Evolutionary conservation across 2,329 filamentous ascomycete genomes (phyloP).

Genomic region (Zarea fungicola): DNA sequence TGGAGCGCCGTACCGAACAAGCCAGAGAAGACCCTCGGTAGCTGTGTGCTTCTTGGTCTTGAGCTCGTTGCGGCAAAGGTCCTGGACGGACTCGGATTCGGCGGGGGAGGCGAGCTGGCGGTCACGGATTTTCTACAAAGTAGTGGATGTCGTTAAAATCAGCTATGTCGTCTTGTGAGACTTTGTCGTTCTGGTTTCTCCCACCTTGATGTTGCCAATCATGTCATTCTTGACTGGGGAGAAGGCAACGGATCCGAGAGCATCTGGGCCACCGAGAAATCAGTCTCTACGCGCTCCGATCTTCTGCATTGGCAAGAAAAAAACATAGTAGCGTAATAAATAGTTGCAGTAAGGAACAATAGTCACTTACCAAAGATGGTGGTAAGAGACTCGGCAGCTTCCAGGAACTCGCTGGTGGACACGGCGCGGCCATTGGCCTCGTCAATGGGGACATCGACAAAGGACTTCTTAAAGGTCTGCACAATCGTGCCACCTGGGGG

Average conservation of each 20-base stretch:
- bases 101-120: conserved; percentile 72
- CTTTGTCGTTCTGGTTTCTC: conserved; percentile 9
- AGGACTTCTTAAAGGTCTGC: conserved; percentile 77
- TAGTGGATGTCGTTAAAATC: not conserved
- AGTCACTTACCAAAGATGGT: conserved; percentile 72
- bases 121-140: conserved; percentile 74
- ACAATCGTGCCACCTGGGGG: conserved; percentile 74
- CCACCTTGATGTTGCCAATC: conserved; percentile 82
- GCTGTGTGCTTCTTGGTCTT: conserved; percentile 85
- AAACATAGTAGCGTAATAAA: too few relatives aligned
- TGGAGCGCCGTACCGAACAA: conserved; percentile 59
- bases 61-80: conserved; percentile 79
- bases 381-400: conserved; percentile 81
- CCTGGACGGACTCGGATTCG: conserved; percentile 79
- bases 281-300: too few relatives aligned
- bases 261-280: conserved; percentile 40
- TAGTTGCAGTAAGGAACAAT: too few relatives aligned
- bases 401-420: conserved; percentile 80
- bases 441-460: conserved; percentile 75
- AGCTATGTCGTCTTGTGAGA: not conserved
- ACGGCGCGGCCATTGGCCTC: conserved; percentile 70
- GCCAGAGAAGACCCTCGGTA: conserved; percentile 86
- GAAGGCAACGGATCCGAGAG: conserved; percentile 70
- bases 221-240: conserved; percentile 88
- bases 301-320: too few relatives aligned